Base-by-base conservation (phyloP, 768 basidiomycete genomes). In the Gloeopeniophorella convolvens region DNA sequence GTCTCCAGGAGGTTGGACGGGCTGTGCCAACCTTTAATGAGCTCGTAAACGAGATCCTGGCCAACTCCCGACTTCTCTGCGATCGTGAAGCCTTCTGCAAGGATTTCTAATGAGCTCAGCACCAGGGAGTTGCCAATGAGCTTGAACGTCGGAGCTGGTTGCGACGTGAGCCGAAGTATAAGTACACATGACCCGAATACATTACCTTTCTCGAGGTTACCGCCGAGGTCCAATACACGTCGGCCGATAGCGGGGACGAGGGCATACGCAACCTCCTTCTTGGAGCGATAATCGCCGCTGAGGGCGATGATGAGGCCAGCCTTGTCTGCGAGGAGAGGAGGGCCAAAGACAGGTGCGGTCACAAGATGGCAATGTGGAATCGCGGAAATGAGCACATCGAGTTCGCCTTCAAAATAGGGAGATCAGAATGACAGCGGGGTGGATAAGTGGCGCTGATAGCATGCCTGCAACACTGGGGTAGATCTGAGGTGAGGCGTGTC, bases 41-140 rank as follows among this genome's bases (percentile, higher is more conserved):
- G 71, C 16, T 66, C 63, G 18, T 76, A 67, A 10, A 87, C 74
- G 31, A 77, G 71, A 9, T 78, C 70, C 2, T 82, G 72, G 3
- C 80, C 82, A 31, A 95, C 83, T 18, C 90, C 92, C 0, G 85
- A 74, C 66, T 89, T 89, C 56, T 90, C 87, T 4, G 84, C 83
- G 8, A 94, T 77, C 1, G 91, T 93, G 60, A 86, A 81, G n/a
- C 78, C 72, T 67, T 94, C 91, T 0, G 85, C 81, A 11, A 94
- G 70, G 9, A 93, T 68, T 62, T 93, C 91, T 34, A 92, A 70
- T 23, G 73, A 71, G n/a, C 85, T 83, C 33, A 89, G 68, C 46
- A 90, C 80, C 66, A 90, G 67, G 1, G 84, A 80, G 59, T 91
- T 92, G 15, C 85, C 89, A 41, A 90, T 78, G 7, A 92, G 70